Base-by-base conservation (phyloP, 441 rosid genomes). In the Croton setiger region DNA sequence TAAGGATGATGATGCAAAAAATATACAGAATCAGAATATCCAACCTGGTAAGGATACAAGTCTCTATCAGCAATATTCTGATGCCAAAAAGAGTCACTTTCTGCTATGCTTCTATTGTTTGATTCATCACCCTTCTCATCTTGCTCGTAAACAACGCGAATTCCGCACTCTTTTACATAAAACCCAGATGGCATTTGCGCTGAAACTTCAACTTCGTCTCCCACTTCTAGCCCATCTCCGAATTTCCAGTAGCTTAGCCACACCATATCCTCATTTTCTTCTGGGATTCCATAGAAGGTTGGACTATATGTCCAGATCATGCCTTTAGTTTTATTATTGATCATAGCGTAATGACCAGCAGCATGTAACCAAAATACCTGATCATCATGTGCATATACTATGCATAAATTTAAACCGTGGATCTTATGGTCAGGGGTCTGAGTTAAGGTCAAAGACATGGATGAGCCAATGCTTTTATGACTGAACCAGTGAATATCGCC, bases 1-100 rank as follows among this genome's bases (percentile, higher is more conserved):
- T 47, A 72, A 37, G 75, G 75, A 59, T 72, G 75, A 72, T 72
- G 75, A 33, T 72, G 75, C 9, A 72, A 65, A 43, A 72, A 72
- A 66, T 72, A 72, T 58, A 57, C 66, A 1, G n/a, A 3, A 14
- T 60, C 66, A 1, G n/a, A 3, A 14, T 60, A 15, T 14, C 60
- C 75, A 49, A 57, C 70, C 41, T 66, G 60, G 21, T 72, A 72
- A 3, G 60, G 45, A 5, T 31, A 48, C 60, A 72, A 66, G 48
- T 72, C 70, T 49, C 70, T 72, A n/a, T 66, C 75, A 59, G 44
- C 52, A 0, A 72, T 66, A 21, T 43, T 56, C 37, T 64, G 67
- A 37, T 49, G 45, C 64, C 63, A 31, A 23, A 62, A 9, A 7
- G 45, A 68, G 43, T 20, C 12, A 13, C 51, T 39, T 43, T 41